Evolutionary conservation across 1,284 basidiomycete genomes (phyloP).

Genomic region (Amylostereum areolatum): DNA sequence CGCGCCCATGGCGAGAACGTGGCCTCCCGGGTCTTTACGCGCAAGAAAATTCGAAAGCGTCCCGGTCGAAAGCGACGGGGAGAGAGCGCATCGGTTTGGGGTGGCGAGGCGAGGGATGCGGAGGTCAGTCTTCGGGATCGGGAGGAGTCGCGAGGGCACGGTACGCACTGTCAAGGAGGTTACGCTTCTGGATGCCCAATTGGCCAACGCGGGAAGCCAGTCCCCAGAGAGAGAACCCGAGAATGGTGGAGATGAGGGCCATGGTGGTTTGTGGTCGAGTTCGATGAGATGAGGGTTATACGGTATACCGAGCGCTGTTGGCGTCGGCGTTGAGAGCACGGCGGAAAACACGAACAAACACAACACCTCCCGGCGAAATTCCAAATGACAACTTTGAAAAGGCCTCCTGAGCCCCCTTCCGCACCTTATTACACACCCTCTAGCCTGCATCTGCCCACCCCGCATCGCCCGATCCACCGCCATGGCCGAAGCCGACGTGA

Average conservation of each 20-base stretch:
- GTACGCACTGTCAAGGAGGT: slow-evolving; percentile 63
- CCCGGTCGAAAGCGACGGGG: too few relatives aligned
- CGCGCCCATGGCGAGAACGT: slow-evolving; percentile 55
- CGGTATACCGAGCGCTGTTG: background rate
- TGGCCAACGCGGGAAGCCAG: slow-evolving; percentile 76
- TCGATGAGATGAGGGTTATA: slow-evolving; percentile 3
- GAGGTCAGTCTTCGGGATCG: too few relatives aligned
- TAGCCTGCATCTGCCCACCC: background rate
- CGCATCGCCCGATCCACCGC: slow-evolving; percentile 3
- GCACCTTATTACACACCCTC: background rate
- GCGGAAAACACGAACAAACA: background rate
- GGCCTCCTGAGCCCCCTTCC: background rate
- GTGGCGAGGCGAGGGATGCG: too few relatives aligned
- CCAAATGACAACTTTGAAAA: background rate
- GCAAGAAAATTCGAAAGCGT: too few relatives aligned
- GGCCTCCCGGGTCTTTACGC: slow-evolving; percentile 57
- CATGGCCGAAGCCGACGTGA: slow-evolving; percentile 17
- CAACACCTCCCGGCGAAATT: background rate
- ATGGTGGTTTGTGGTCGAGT: slow-evolving; percentile 34
- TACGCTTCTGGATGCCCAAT: slow-evolving; percentile 71
- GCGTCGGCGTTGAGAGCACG: background rate
- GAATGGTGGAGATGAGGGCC: slow-evolving; percentile 65
- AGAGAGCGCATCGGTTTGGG: too few relatives aligned
- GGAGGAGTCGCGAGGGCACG: too few relatives aligned
- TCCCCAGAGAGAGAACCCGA: slow-evolving; percentile 77